Conservation (phyloP, 768 basidiomycete species). For the Suillus brevipes region DNA sequence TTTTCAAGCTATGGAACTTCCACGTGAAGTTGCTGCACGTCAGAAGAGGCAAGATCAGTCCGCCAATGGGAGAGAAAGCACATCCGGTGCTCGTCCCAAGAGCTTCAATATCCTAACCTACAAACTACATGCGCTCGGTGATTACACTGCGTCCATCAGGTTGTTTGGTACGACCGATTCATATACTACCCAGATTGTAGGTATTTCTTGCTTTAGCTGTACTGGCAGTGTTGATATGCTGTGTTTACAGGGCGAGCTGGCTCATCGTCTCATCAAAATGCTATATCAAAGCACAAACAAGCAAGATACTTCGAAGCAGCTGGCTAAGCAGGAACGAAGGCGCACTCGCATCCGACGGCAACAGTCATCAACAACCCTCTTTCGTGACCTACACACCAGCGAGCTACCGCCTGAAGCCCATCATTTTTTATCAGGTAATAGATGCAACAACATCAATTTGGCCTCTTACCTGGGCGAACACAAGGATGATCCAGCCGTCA, state of each 20-base stretch:
- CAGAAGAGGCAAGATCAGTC: constrained; percentile 9
- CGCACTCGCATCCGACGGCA: constrained; percentile 9
- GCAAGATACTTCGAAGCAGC: constrained; percentile 6
- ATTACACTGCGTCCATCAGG: constrained; percentile 30
- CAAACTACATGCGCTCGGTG: constrained; percentile 38
- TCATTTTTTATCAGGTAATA: constrained; percentile 3
- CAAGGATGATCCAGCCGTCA: constrained; percentile 15
- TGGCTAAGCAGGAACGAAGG: constrained; percentile 16
- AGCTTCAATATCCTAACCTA: constrained; percentile 34
- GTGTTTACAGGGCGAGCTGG: constrained; percentile 31
- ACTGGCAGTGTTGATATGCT: background rate
- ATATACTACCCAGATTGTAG: constrained; percentile 34
- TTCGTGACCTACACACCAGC: background rate
- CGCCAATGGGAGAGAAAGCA: background rate
- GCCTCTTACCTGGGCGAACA: background rate
- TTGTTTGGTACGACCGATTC: constrained; percentile 37
- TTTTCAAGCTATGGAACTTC: constrained; percentile 28
- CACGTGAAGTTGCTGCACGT: constrained; percentile 21
- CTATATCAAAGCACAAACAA: constrained; percentile 30
- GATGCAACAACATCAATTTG: background rate
- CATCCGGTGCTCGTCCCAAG: background rate
- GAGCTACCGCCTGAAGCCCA: background rate
- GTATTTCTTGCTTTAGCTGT: constrained; percentile 1
- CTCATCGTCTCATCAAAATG: constrained; percentile 33
- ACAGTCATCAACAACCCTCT: background rate